A percentile compares a stretch with the other conserved stretches of the same genome.
phyloP scores from a whole-genome alignment of 2,329 filamentous ascomycete genomes.

The Colletotrichum camelliae region DNA sequence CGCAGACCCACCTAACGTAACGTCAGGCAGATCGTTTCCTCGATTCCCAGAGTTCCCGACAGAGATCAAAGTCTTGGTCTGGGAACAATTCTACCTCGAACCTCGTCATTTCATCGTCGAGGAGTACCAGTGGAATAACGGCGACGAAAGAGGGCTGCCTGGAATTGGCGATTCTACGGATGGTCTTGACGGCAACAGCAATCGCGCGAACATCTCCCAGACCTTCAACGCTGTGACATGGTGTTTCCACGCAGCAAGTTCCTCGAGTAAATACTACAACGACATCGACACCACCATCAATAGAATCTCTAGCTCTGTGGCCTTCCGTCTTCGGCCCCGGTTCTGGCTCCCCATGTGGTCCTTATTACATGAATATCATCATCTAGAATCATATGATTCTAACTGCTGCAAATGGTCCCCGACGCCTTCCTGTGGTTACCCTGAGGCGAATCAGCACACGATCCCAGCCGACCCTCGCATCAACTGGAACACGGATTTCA shows the following conservation, averaged over 20 bases:
- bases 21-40: background rate
- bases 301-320: background rate
- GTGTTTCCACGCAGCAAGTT: background rate
- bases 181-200: background rate
- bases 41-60: background rate
- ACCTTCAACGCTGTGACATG: background rate
- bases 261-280: background rate
- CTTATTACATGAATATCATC: background rate
- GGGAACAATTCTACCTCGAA: background rate
- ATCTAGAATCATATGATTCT: background rate
- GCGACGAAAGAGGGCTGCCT: background rate
- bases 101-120: background rate
- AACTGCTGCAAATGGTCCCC: background rate
- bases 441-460: background rate
- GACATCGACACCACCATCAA: background rate
- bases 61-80: background rate
- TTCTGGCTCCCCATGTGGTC: background rate
- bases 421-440: background rate
- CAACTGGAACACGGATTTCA: background rate
- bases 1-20: too few relatives aligned
- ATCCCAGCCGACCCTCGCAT: background rate
- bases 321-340: background rate
- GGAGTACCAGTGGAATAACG: background rate
- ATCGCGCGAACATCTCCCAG: accelerated
- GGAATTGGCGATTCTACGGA: too few relatives aligned